Evolutionary conservation across 106 monocot genomes (phyloP).

Genomic region (Apostasia shenzhenica): DNA sequence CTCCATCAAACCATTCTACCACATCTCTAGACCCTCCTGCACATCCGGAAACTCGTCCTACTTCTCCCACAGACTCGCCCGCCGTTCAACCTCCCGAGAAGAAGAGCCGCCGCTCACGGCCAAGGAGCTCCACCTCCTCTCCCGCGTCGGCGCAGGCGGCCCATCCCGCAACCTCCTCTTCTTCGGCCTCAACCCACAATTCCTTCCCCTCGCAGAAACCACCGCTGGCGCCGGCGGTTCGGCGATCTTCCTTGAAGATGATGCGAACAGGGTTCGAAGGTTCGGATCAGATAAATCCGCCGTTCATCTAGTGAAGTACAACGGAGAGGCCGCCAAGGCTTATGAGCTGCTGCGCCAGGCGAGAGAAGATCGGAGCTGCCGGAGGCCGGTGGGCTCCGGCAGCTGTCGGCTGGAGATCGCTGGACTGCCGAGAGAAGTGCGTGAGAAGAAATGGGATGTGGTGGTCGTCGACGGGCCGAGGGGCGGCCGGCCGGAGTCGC

Average conservation of each 20-base stretch:
- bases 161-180: constrained; percentile 46
- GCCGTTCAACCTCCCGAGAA: background rate
- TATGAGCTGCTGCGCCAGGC: constrained; percentile 37
- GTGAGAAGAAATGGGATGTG: constrained; percentile 30
- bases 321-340: constrained; percentile 19
- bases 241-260: constrained; percentile 42
- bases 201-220: constrained; percentile 18
- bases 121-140: constrained; percentile 33
- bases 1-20: constrained; percentile 2
- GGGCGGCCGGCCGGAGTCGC: constrained; percentile 20
- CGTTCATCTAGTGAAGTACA: constrained; percentile 21
- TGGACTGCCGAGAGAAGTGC: constrained; percentile 21
- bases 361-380: constrained; percentile 23
- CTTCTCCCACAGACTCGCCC: background rate
- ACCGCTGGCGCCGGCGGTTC: constrained; percentile 8
- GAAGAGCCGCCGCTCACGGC: constrained; percentile 20
- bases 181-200: constrained; percentile 33
- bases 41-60: background rate
- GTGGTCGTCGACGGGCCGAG: constrained; percentile 35
- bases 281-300: background rate
- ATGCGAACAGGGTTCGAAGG: constrained; percentile 8
- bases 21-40: background rate
- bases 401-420: constrained; percentile 19
- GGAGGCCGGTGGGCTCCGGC: background rate
- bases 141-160: constrained; percentile 17